Evolutionary conservation across 805 yeast genomes (phyloP).

Genomic region (Pichia insulana): DNA sequence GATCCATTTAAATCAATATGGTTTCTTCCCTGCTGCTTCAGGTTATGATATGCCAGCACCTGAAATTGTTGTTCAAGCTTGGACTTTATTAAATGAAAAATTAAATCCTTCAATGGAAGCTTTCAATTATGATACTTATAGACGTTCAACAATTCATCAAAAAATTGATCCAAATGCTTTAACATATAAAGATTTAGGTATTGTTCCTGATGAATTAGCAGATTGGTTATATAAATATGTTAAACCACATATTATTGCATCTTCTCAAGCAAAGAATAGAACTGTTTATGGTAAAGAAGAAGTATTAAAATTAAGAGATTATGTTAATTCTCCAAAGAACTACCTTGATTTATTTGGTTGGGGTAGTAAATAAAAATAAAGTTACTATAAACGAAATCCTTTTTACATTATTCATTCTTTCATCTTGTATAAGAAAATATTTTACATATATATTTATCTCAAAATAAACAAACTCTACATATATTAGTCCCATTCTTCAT

Average conservation of each 20-base stretch:
- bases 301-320: constrained; percentile 27
- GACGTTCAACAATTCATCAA: constrained; percentile 66
- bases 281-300: constrained; percentile 32
- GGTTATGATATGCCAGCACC: constrained; percentile 34
- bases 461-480: not conserved
- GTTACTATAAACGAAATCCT: no score
- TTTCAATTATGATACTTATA: constrained; percentile 62
- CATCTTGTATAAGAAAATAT: not conserved
- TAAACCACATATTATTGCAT: constrained; percentile 28
- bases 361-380: constrained; percentile 7
- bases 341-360: constrained; percentile 26
- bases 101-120: constrained; percentile 33
- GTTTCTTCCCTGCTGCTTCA: constrained; percentile 29
- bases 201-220: constrained; percentile 45
- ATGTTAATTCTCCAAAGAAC: constrained; percentile 29
- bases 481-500: constrained; percentile 4
- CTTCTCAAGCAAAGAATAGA: constrained; percentile 30
- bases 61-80: constrained; percentile 25
- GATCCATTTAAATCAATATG: constrained; percentile 28
- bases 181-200: constrained; percentile 64
- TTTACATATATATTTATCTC: constrained; percentile 1
- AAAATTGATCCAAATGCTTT: constrained; percentile 48
- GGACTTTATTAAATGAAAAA: constrained; percentile 33
- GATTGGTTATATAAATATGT: constrained; percentile 40
- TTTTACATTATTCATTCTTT: constrained; percentile 2